These are phyloP conservation scores for Elongisporangium undulatum DNA, from an alignment of 352 stramenopile genomes.

Conservation along the genomic window DNA sequence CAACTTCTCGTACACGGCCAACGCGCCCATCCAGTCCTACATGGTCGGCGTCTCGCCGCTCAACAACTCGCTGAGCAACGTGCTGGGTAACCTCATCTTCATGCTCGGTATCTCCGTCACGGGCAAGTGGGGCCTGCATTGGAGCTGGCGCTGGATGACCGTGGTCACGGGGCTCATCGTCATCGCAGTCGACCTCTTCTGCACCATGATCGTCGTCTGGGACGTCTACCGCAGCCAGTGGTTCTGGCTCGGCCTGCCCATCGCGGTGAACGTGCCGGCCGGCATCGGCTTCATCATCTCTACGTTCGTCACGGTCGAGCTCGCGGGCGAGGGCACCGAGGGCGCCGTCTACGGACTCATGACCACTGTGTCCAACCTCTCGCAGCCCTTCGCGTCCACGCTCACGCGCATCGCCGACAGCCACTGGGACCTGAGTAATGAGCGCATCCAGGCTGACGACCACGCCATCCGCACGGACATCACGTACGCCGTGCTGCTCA, in stretches of 20 bases:
- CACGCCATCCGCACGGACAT: conserved; percentile 16
- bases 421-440: conserved; percentile 20
- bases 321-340: conserved; percentile 34
- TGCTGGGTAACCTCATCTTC: conserved; percentile 29
- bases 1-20: conserved; percentile 25
- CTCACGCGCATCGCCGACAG: conserved; percentile 22
- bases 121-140: conserved; percentile 37
- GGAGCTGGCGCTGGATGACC: conserved; percentile 46
- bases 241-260: conserved; percentile 28
- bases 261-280: conserved; percentile 26
- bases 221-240: conserved; percentile 31
- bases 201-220: conserved; percentile 26
- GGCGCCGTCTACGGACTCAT: conserved; percentile 34
- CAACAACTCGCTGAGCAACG: conserved; percentile 23
- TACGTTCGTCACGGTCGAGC: conserved; percentile 33
- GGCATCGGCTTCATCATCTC: conserved; percentile 34
- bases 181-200: conserved; percentile 18
- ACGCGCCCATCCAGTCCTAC: conserved; percentile 23
- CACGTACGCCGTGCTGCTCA: conserved; percentile 12
- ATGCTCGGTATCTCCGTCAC: conserved; percentile 27
- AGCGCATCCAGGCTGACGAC: conserved; percentile 23
- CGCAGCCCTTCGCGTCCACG: conserved; percentile 21
- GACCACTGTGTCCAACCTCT: conserved; percentile 31
- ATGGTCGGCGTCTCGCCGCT: conserved; percentile 29
- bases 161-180: conserved; percentile 19